Percentiles rank a stretch among this genome's conserved stretches.
These are phyloP conservation scores for Globisporangium nodosum DNA, from an alignment of 352 stramenopile species.

Conservation along the genomic window DNA sequence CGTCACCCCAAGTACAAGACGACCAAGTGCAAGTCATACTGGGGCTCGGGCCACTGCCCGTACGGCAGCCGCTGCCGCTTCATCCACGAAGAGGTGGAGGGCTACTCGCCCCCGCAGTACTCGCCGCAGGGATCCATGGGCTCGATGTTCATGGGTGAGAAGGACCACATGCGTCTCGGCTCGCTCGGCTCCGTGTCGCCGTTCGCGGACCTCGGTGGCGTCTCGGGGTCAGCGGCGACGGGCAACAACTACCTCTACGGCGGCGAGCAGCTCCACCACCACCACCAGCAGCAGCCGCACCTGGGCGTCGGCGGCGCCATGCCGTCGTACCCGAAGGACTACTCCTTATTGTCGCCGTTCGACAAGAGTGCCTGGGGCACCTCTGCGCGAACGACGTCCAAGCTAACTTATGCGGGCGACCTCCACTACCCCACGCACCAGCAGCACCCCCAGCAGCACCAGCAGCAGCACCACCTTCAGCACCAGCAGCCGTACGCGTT, in stretches of 20 bases:
- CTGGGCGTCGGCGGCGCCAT: slow-evolving; percentile 17
- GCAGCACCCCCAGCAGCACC: slow-evolving; percentile 1
- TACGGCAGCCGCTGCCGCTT: slow-evolving; percentile 86
- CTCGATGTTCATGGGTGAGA: slow-evolving; percentile 58
- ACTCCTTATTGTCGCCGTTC: slow-evolving; percentile 57
- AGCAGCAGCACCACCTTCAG: slow-evolving; percentile 3
- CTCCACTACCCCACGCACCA: slow-evolving; percentile 19
- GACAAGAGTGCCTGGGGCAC: slow-evolving; percentile 48
- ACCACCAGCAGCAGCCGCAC: slow-evolving; percentile 2
- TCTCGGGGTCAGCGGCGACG: slow-evolving; percentile 15
- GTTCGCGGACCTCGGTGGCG: slow-evolving; percentile 20
- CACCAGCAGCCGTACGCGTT: slow-evolving; percentile 4
- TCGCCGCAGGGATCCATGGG: slow-evolving; percentile 35
- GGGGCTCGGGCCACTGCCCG: slow-evolving; percentile 81
- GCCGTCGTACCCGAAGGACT: slow-evolving; percentile 53
- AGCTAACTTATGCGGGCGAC: slow-evolving; percentile 52
- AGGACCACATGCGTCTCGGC: slow-evolving; percentile 20
- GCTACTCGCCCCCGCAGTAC: slow-evolving; percentile 49
- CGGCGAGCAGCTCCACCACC: slow-evolving; percentile 1
- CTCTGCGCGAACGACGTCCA: slow-evolving; percentile 14
- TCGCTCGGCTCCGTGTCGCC: slow-evolving; percentile 24
- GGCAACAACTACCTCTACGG: slow-evolving; percentile 28
- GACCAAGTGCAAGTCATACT: slow-evolving; percentile 91
- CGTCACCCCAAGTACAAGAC: slow-evolving; percentile 90
- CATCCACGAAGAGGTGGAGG: slow-evolving; percentile 81